These are phyloP conservation scores for Mortierella sp. DNA, from an alignment of 371 early-diverging fungal species.

Conservation along the genomic window DNA sequence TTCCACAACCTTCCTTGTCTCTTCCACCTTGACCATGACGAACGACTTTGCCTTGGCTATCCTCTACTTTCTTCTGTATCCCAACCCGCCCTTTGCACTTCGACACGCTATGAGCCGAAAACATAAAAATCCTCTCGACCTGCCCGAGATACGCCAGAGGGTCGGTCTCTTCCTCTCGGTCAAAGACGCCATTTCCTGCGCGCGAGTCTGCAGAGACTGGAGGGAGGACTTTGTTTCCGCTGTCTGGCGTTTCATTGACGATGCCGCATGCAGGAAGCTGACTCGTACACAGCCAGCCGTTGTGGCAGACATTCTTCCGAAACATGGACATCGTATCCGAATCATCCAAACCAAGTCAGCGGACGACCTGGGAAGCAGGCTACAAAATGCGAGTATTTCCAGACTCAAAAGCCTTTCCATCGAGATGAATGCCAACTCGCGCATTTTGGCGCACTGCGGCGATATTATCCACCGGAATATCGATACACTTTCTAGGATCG, in stretches of 20 bases:
- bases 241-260: slow-evolving; percentile 23
- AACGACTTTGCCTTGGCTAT: too few species aligned
- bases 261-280: not conserved
- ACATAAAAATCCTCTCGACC: slow-evolving; percentile 8
- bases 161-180: slow-evolving; percentile 7
- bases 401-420: slow-evolving; percentile 1
- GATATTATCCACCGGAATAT: slow-evolving; percentile 11
- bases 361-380: not conserved
- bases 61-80: too few species aligned
- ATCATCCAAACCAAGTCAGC: slow-evolving; percentile 2
- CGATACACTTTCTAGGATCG: not conserved
- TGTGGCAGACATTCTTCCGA: not conserved
- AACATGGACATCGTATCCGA: slow-evolving; percentile 15
- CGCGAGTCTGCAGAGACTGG: slow-evolving; percentile 15
- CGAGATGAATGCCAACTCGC: not conserved
- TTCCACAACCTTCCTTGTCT: too few species aligned
- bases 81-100: too few species aligned
- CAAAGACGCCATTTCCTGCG: slow-evolving; percentile 20
- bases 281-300: not conserved
- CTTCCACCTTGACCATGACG: too few species aligned
- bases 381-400: not conserved
- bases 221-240: slow-evolving; percentile 1
- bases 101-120: too few species aligned
- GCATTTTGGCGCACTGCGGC: not conserved
- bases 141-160: slow-evolving; percentile 6